These are phyloP conservation scores for Spergularia bocconei DNA, from an alignment of 148 eudicot species.

Conservation along the genomic window DNA sequence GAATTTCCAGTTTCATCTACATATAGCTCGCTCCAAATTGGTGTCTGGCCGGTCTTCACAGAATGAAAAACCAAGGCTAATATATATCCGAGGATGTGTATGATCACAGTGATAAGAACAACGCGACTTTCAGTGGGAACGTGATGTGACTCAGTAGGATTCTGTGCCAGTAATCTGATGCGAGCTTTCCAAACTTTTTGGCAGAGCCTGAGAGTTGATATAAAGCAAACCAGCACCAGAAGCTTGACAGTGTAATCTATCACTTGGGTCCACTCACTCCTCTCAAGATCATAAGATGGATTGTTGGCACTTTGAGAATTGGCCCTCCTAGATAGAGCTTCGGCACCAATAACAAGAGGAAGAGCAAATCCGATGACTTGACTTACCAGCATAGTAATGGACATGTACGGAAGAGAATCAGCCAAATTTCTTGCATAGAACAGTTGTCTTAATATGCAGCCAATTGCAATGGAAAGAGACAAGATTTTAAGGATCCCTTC, in stretches of 20 bases:
- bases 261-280: slow-evolving; percentile 45
- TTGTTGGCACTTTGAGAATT: slow-evolving; percentile 37
- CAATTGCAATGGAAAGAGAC: slow-evolving; percentile 62
- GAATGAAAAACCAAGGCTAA: slow-evolving; percentile 52
- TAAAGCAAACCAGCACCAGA: slow-evolving; percentile 63
- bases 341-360: slow-evolving; percentile 68
- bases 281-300: slow-evolving; percentile 51
- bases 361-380: slow-evolving; percentile 80
- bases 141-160: slow-evolving; percentile 46
- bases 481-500: slow-evolving; percentile 69
- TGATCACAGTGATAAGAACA: slow-evolving; percentile 37
- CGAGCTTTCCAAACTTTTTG: slow-evolving; percentile 87
- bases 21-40: slow-evolving; percentile 30
- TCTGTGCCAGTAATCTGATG: slow-evolving; percentile 39
- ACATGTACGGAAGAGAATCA: slow-evolving; percentile 65
- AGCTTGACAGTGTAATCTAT: slow-evolving; percentile 68
- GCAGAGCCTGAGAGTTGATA: slow-evolving; percentile 54
- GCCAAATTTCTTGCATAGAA: slow-evolving; percentile 38
- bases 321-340: slow-evolving; percentile 44
- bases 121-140: slow-evolving; percentile 67
- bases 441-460: slow-evolving; percentile 63
- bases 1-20: slow-evolving; percentile 41
- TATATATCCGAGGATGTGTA: slow-evolving; percentile 61
- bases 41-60: slow-evolving; percentile 41
- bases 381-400: slow-evolving; percentile 85